phyloP scores from a whole-genome alignment of 139 green algal species.

The Micractinium conductrix region DNA sequence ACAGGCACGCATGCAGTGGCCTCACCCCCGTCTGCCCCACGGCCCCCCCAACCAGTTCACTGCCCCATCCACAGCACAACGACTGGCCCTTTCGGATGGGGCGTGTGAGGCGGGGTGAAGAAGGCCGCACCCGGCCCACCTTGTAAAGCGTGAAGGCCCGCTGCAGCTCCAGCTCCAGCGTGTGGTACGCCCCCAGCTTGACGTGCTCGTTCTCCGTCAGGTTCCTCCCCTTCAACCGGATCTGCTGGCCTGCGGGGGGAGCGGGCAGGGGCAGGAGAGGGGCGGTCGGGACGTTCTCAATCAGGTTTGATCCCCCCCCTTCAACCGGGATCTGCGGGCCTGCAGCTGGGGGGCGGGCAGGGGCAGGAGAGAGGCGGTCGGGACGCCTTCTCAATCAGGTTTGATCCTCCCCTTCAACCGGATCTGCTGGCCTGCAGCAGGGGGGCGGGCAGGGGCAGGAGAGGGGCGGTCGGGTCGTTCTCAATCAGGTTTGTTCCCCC shows the following conservation, averaged over 20 bases:
- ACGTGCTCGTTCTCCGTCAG: constrained; percentile 92
- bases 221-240: constrained; percentile 73
- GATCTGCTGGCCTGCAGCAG: not conserved
- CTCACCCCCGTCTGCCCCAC: no score
- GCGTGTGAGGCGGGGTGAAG: no score
- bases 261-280: not conserved
- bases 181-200: constrained; percentile 95
- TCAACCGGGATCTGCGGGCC: constrained; percentile 68
- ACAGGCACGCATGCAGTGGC: no score
- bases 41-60: no score
- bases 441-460: not conserved
- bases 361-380: not conserved
- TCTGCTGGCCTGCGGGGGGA: constrained; percentile 50
- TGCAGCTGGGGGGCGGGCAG: not conserved
- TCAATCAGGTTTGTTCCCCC: constrained; percentile 78
- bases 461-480: constrained; percentile 69
- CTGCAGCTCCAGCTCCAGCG: constrained; percentile 87
- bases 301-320: constrained; percentile 69
- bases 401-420: not conserved
- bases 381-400: no score
- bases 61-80: no score
- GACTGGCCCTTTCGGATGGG: no score
- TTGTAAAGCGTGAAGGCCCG: constrained; percentile 79
- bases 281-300: constrained; percentile 81
- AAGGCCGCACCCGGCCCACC: not conserved